Evolutionary conservation across 31 red algal species (phyloP).

Genomic region (Bonnemaisonia californica): DNA sequence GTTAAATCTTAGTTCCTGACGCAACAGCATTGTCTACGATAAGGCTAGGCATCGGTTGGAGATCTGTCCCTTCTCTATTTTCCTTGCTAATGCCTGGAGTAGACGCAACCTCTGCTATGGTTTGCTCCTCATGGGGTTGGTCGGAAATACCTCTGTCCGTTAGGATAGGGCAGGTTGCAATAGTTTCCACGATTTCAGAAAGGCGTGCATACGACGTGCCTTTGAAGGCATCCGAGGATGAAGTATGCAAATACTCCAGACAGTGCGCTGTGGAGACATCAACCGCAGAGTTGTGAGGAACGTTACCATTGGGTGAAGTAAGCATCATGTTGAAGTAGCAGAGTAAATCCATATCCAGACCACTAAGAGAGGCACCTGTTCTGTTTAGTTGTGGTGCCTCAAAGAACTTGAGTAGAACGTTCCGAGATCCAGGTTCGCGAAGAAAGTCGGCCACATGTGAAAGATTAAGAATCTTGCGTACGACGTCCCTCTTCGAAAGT

Average conservation of each 20-base stretch:
- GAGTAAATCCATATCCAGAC: conserved; percentile 69
- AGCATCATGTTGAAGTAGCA: conserved; percentile 91
- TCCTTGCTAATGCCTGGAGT: too few species aligned
- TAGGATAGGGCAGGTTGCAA: conserved; percentile 63
- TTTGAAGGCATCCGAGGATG: conserved; percentile 66
- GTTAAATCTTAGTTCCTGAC: too few species aligned
- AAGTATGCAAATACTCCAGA: conserved; percentile 62
- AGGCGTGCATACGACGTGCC: conserved; percentile 70
- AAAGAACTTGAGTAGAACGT: conserved; percentile 52
- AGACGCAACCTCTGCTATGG: too few species aligned
- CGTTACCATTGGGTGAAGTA: conserved; percentile 81
- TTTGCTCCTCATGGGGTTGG: too few species aligned
- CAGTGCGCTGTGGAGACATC: conserved; percentile 73
- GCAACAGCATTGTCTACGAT: too few species aligned
- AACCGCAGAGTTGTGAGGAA: conserved; percentile 69
- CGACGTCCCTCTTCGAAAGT: conserved; percentile 30
- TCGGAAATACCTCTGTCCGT: conserved; percentile 48
- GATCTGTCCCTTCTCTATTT: too few species aligned
- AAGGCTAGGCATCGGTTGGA: too few species aligned
- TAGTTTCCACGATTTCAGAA: conserved; percentile 57
- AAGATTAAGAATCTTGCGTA: conserved; percentile 56
- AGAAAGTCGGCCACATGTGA: conserved; percentile 76
- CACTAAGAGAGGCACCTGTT: not conserved
- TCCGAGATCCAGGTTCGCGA: conserved; percentile 48
- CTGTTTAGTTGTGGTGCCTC: not conserved